Conservation (phyloP, 192 early-diverging fungal genomes). For the Powellomyces hirtus region DNA sequence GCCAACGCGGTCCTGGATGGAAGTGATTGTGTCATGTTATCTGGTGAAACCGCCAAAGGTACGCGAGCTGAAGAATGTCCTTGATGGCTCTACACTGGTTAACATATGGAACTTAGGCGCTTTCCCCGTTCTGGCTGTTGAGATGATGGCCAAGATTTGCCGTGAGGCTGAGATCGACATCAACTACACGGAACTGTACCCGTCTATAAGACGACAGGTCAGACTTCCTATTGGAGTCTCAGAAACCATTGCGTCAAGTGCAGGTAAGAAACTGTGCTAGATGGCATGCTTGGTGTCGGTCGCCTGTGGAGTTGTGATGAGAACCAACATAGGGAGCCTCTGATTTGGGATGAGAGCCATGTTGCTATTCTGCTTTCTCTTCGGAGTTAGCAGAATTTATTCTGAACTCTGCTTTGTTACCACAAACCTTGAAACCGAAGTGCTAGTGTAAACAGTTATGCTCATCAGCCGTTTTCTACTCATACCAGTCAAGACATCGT, state of each 20-base stretch:
- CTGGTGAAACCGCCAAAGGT: slow-evolving; percentile 96
- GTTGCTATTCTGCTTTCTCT: not conserved
- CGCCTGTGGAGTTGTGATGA: not conserved
- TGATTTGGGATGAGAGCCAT: not conserved
- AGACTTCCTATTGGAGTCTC: slow-evolving; percentile 75
- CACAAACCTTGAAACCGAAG: too few species aligned
- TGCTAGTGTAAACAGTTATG: too few species aligned
- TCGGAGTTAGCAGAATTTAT: not conserved
- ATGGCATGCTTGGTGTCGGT: not conserved
- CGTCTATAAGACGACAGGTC: slow-evolving; percentile 77
- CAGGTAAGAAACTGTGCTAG: slow-evolving; percentile 44
- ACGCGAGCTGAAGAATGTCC: not conserved
- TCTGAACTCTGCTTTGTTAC: too few species aligned
- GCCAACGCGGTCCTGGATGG: slow-evolving; percentile 98
- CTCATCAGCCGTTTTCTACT: too few species aligned
- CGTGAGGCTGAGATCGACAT: slow-evolving; percentile 89
- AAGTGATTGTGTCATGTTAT: slow-evolving; percentile 98
- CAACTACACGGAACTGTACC: slow-evolving; percentile 92
- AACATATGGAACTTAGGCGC: slow-evolving; percentile 36
- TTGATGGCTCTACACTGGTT: not conserved
- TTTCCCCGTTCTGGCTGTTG: slow-evolving; percentile 87
- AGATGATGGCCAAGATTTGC: slow-evolving; percentile 94
- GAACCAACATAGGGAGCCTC: not conserved
- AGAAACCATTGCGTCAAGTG: slow-evolving; percentile 90
- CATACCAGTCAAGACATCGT: slow-evolving; percentile 29